Percentiles rank a stretch among this genome's conserved stretches.
These are phyloP conservation scores for Clavispora asparagi DNA, from an alignment of 805 yeast species.

Conservation along the genomic window DNA sequence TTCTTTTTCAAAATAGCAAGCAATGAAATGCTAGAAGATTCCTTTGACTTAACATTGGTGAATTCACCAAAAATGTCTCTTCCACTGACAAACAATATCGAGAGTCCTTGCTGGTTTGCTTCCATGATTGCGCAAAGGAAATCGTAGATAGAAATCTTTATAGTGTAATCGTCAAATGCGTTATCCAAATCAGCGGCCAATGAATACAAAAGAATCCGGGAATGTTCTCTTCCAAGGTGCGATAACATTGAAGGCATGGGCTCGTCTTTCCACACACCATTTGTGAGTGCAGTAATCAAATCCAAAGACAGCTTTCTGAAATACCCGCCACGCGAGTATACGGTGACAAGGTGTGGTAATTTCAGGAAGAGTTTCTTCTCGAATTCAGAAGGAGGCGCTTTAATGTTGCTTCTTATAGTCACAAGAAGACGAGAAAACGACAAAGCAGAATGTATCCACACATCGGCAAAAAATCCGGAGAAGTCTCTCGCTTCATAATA, in stretches of 20 bases:
- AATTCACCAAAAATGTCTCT: slow-evolving; percentile 41
- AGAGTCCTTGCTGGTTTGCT: slow-evolving; percentile 73
- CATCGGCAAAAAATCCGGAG: slow-evolving; percentile 42
- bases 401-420: slow-evolving; percentile 47
- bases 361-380: slow-evolving; percentile 56
- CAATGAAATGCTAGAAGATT: slow-evolving; percentile 34
- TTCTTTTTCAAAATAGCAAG: slow-evolving; percentile 52
- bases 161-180: slow-evolving; percentile 46
- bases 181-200: slow-evolving; percentile 57
- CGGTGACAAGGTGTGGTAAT: slow-evolving; percentile 51
- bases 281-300: slow-evolving; percentile 53
- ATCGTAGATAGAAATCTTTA: slow-evolving; percentile 53
- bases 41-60: slow-evolving; percentile 13
- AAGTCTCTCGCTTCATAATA: slow-evolving; percentile 38
- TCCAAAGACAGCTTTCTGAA: slow-evolving; percentile 50
- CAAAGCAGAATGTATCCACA: slow-evolving; percentile 48
- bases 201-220: slow-evolving; percentile 55
- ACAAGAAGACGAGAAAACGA: slow-evolving; percentile 54
- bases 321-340: slow-evolving; percentile 46
- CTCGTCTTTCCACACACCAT: slow-evolving; percentile 49
- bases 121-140: slow-evolving; percentile 65
- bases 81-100: slow-evolving; percentile 64
- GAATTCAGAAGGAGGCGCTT: slow-evolving; percentile 53
- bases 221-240: slow-evolving; percentile 63
- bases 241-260: slow-evolving; percentile 76